Base-by-base conservation (phyloP, 768 basidiomycete genomes). In the Strobilomyces dryophilus region DNA sequence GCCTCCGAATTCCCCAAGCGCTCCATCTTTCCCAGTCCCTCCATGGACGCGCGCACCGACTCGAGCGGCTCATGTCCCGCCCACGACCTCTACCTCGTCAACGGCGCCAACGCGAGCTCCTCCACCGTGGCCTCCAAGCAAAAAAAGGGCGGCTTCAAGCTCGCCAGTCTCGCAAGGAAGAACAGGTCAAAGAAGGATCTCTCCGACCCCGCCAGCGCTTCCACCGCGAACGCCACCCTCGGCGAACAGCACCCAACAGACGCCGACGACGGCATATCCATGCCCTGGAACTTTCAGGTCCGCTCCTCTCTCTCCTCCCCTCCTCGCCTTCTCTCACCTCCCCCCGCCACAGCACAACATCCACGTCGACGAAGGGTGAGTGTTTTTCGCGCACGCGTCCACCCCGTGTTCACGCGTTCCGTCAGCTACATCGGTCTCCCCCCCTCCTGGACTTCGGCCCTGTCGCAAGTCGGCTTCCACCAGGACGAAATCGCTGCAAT, bases 211-310 rank as follows among this genome's bases (percentile, higher is more conserved):
- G 47, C 43, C 44, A 59, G 65, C n/a, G 37, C 54, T 5, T 53
- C 62, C 14, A 53, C 51, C 17, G 55, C 54, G 44, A 46, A 32
- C 12, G 15, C 50, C 17, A 67, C 61, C 40, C 40, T 47, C 18
- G 51, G 53, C 12, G 63, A 57, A 45, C 51, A 47, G 8, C 63
- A 56, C 8, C 26, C 14, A 32, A 4, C 57, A 4, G 62, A 61
- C 1, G 80, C 79, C 6, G 86, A 89, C 57, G 79, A 82, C 17
- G 77, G 75, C 24, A 85, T 90, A 40, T 83, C 85, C 0, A 56
- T 73, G 55, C 88, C 88, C 5, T 89, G 83, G 81, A 88, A 88
- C 65, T 87, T 89, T 55, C 84, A 85, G 78, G 85, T 82, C 63
- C 43, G 62, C 46, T 12, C 21, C 2, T 48, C 53, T 56, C 27